Base-by-base conservation (phyloP, 2,329 filamentous ascomycete species). In the Pezicula rhizophila region DNA sequence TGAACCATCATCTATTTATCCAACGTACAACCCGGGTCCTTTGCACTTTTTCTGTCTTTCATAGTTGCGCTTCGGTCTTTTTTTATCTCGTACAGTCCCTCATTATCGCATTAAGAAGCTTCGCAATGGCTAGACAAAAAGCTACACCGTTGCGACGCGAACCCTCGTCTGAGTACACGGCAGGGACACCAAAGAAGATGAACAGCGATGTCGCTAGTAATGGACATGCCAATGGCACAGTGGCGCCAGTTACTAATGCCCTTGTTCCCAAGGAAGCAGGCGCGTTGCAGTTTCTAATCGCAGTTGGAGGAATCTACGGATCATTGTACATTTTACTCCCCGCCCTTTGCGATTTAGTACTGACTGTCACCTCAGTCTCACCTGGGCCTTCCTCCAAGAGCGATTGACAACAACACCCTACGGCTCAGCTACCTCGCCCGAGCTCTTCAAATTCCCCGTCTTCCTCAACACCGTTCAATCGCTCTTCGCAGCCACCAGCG, bases 401-500 rank as follows among this genome's bases (percentile, higher is more conserved):
- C 90, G 93, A 62, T 89, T 99, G 63, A 97, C 93, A 25, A 99
- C 93, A 12, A 97, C 90, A 10, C 78, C 82, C 7, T 93, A 97
- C 69, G 86, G 86, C 50, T 71, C 84, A 11, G 63, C 67, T 4
- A 68, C 76, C 18, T 65, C 73, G 26, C 80, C 79, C 39, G 84
- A 95, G 66, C 82, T 88, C 60, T 99, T 96, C 79, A 89, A 86
- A 57, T 96, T 90, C 68, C 87, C 93, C 48, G 84, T 99, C 62
- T 92, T 97, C 67, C 83, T 99, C 60, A 96, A 97, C 71, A 97
- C 93, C 5, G 83, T 97, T 52, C 93, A 99, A 70, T 96, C 92
- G 33, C 72, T 85, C 60, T 92, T 96, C 67, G 92, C 92, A 14
- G 89, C 89, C 34, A 71, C 85, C 7, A 87, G 87, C 7, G 93